A percentile compares a stretch with the other conserved stretches of the same genome.
These are phyloP conservation scores for Globisporangium polare DNA, from an alignment of 352 stramenopile species.

Conservation along the genomic window DNA sequence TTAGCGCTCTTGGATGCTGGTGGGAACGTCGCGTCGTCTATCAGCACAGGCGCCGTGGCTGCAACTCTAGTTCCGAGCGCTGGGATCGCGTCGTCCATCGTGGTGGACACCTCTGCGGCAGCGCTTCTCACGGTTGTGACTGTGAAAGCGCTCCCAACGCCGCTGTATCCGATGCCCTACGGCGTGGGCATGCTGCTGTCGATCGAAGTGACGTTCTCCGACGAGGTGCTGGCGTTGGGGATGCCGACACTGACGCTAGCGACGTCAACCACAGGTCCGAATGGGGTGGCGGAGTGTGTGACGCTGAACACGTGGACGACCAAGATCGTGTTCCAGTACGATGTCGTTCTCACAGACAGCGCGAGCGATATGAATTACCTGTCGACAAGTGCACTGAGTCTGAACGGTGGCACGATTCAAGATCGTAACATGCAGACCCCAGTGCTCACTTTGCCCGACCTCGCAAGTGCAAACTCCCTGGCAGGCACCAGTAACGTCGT, in stretches of 20 bases:
- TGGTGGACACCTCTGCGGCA: constrained; percentile 56
- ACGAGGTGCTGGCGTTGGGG: constrained; percentile 64
- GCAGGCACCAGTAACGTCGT: constrained; percentile 45
- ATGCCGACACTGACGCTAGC: constrained; percentile 49
- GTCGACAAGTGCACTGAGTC: constrained; percentile 42
- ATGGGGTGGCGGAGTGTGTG: constrained; percentile 51
- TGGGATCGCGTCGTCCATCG: constrained; percentile 48
- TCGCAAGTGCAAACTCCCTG: constrained; percentile 39
- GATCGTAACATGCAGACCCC: constrained; percentile 67
- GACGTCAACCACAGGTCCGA: constrained; percentile 30
- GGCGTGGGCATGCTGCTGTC: constrained; percentile 57
- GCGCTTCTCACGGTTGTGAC: constrained; percentile 40
- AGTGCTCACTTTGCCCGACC: constrained; percentile 43
- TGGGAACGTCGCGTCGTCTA: constrained; percentile 54
- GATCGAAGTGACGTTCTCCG: constrained; percentile 73
- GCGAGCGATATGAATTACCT: constrained; percentile 59
- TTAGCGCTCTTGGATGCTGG: constrained; percentile 61
- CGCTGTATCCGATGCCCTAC: constrained; percentile 46
- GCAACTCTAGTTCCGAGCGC: constrained; percentile 62
- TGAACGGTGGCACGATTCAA: constrained; percentile 53
- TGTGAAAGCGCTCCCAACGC: constrained; percentile 36
- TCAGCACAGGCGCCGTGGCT: constrained; percentile 41
- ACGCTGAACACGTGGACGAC: constrained; percentile 56
- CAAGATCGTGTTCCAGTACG: constrained; percentile 65
- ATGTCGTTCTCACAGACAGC: constrained; percentile 46